These are phyloP conservation scores for Cytospora leucostoma DNA, from an alignment of 2,329 filamentous ascomycete genomes.

Conservation along the genomic window DNA sequence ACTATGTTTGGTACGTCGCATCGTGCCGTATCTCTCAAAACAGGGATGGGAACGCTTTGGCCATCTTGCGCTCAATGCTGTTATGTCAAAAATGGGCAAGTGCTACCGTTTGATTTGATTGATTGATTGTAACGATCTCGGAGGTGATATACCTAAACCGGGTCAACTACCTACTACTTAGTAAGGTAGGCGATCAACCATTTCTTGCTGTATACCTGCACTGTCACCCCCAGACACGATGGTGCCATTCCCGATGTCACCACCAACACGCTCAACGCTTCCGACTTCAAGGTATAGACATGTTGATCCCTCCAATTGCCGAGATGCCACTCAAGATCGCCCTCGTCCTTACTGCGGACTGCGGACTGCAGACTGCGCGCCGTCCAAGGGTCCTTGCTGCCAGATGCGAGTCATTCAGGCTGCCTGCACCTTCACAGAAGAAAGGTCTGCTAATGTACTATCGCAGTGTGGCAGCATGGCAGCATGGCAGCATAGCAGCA, in stretches of 20 bases:
- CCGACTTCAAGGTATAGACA: neutral
- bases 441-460: too few species aligned
- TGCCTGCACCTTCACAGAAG: constrained; percentile 8
- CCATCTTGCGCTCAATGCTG: neutral
- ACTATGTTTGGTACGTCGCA: neutral
- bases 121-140: neutral
- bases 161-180: neutral
- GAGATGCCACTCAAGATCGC: constrained; percentile 1
- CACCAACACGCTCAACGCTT: neutral
- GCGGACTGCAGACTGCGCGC: neutral
- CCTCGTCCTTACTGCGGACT: neutral
- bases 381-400: constrained; percentile 7
- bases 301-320: constrained; percentile 3
- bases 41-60: neutral
- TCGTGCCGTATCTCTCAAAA: neutral
- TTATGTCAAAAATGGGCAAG: neutral
- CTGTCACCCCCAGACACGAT: neutral
- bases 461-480: too few species aligned
- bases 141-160: neutral
- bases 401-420: constrained; percentile 22
- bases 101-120: neutral
- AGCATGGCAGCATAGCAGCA: too few species aligned
- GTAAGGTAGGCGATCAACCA: neutral
- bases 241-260: neutral
- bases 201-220: neutral